phyloP scores from a whole-genome alignment of 2,329 filamentous ascomycete species.

The Fusarium aywerte region DNA sequence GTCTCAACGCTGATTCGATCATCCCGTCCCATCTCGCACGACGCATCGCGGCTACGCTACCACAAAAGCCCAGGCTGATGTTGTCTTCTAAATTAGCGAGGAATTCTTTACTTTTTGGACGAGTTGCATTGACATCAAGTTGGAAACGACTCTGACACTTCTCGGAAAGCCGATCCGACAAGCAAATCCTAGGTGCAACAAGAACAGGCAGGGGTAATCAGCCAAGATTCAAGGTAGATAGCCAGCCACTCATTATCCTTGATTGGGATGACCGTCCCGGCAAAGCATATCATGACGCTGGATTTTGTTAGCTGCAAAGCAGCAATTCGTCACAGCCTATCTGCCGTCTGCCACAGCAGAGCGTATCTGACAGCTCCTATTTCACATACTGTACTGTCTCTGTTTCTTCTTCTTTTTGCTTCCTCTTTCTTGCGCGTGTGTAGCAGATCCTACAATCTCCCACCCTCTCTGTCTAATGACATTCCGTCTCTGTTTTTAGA shows the following conservation, averaged over 20 bases:
- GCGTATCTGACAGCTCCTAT: conserved; percentile 27
- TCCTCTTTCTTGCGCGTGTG: conserved; percentile 12
- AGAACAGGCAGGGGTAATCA: conserved; percentile 26
- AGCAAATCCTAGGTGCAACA: conserved; percentile 25
- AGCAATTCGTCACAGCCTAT: conserved; percentile 1
- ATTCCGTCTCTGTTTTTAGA: conserved; percentile 42
- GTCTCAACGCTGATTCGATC: conserved; percentile 24
- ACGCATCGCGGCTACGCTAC: conserved; percentile 25
- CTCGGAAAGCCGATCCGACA: conserved; percentile 37
- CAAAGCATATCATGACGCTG: conserved; percentile 30
- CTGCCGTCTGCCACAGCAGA: conserved; percentile 3
- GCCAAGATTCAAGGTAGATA: not conserved
- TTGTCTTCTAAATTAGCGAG: not conserved
- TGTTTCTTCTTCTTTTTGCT: conserved; percentile 9
- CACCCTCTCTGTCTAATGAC: conserved; percentile 17
- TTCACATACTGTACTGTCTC: not conserved
- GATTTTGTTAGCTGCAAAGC: conserved; percentile 19
- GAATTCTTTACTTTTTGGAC: not conserved
- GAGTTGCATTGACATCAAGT: conserved; percentile 20
- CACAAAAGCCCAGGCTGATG: conserved; percentile 20
- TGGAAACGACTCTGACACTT: conserved; percentile 38
- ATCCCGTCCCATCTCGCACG: conserved; percentile 8
- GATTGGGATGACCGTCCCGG: conserved; percentile 18
- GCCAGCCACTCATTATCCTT: conserved; percentile 22
- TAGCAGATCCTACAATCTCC: conserved; percentile 44